phyloP scores from a whole-genome alignment of 805 yeast genomes.

The Metschnikowia noctiluminum region DNA sequence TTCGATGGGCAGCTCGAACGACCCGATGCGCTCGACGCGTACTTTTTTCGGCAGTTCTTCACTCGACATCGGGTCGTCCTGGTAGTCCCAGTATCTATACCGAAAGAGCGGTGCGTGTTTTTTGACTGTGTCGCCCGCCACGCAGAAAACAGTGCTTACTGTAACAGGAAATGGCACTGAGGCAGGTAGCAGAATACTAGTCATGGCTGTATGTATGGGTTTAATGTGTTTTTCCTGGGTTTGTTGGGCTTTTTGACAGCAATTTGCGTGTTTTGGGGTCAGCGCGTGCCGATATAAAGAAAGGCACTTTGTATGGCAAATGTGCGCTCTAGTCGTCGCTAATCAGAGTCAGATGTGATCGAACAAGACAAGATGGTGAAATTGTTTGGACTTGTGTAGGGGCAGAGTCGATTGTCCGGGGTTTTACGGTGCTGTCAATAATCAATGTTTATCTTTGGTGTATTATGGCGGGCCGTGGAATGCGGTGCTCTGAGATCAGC shows the following conservation, averaged over 20 bases:
- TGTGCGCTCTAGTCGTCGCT: too few relatives aligned
- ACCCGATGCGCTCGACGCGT: conserved; percentile 65
- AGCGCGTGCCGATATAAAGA: too few relatives aligned
- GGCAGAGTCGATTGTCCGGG: too few relatives aligned
- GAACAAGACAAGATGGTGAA: too few relatives aligned
- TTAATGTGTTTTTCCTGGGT: neutral
- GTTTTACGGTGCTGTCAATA: too few relatives aligned
- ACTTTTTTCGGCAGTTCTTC: conserved; percentile 42
- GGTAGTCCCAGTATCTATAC: conserved; percentile 67
- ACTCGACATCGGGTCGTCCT: conserved; percentile 49
- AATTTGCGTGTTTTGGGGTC: too few relatives aligned
- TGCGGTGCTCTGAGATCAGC: too few relatives aligned
- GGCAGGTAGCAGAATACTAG: conserved; percentile 55
- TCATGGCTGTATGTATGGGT: conserved; percentile 19
- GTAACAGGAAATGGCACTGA: conserved; percentile 68
- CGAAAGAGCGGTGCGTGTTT: conserved; percentile 55
- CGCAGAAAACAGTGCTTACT: conserved; percentile 47
- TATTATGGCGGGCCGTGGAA: too few relatives aligned
- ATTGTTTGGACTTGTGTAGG: too few relatives aligned
- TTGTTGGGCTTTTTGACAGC: neutral
- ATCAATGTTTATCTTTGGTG: too few relatives aligned
- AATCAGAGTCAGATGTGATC: too few relatives aligned
- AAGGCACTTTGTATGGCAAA: too few relatives aligned
- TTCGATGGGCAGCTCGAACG: conserved; percentile 79
- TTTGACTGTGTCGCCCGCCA: conserved; percentile 43